Percentiles rank a stretch among this genome's conserved stretches.
These are phyloP conservation scores for Colletotrichum musae DNA, from an alignment of 2,329 filamentous ascomycete species.

Conservation along the genomic window DNA sequence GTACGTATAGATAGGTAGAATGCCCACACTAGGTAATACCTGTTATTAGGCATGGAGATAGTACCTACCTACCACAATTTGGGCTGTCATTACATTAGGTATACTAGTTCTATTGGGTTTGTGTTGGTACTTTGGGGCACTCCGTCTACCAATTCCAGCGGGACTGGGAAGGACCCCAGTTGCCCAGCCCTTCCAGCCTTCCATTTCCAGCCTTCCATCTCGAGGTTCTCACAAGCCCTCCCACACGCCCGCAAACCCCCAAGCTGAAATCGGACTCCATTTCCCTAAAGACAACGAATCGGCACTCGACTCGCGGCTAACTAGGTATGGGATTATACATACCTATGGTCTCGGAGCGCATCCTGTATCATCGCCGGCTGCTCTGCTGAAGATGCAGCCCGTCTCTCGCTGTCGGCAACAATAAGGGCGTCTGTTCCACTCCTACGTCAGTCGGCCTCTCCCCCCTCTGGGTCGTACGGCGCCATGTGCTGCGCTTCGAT, in stretches of 20 bases:
- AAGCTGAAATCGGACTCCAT: neutral
- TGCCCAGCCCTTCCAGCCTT: no score
- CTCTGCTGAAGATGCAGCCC: conserved; percentile 3
- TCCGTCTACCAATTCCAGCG: no score
- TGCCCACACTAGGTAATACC: no score
- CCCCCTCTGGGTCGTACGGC: neutral
- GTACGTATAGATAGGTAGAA: no score
- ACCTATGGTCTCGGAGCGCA: neutral
- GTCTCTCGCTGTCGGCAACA: conserved; percentile 3
- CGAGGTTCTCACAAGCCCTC: no score
- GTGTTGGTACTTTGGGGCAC: no score
- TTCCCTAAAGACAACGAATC: conserved; percentile 15
- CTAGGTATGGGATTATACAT: neutral
- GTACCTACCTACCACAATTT: neutral
- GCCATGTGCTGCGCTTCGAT: conserved; percentile 10
- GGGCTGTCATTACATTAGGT: no score
- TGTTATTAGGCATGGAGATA: no score
- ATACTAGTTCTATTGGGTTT: no score
- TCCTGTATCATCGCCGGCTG: neutral
- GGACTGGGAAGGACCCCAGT: no score
- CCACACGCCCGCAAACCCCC: no score
- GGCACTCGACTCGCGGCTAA: conserved; percentile 11
- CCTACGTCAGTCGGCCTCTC: conserved; percentile 10
- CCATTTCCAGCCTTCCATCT: no score
- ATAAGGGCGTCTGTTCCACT: conserved; percentile 3